phyloP scores from a whole-genome alignment of 495 filamentous ascomycete genomes.

The Aeminium ludgeri region DNA sequence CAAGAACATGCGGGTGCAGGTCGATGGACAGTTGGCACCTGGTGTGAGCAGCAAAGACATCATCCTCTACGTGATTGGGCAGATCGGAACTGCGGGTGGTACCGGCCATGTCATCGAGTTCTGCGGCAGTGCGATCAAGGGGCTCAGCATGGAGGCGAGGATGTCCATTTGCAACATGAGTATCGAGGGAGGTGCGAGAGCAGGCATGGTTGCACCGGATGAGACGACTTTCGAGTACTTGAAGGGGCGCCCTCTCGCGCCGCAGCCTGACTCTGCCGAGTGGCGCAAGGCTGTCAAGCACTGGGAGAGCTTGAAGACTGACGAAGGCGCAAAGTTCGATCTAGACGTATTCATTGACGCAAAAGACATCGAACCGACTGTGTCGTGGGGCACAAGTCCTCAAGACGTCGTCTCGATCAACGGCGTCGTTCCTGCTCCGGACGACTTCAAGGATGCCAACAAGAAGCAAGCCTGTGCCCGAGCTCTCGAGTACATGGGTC shows the following conservation, averaged over 20 bases:
- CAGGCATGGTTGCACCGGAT: conserved; percentile 92
- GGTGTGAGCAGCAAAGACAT: conserved; percentile 96
- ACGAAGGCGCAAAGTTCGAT: conserved; percentile 73
- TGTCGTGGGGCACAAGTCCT: conserved; percentile 94
- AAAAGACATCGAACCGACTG: conserved; percentile 82
- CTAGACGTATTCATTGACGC: conserved; percentile 71
- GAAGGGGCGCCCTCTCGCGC: conserved; percentile 73
- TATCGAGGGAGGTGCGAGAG: conserved; percentile 91
- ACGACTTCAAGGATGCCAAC: conserved; percentile 59
- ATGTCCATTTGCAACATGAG: conserved; percentile 99
- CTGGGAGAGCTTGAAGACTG: conserved; percentile 75
- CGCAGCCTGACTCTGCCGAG: conserved; percentile 62
- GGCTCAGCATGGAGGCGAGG: conserved; percentile 86
- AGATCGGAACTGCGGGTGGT: conserved; percentile 90
- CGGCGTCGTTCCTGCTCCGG: conserved; percentile 73
- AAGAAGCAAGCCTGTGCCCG: conserved; percentile 64
- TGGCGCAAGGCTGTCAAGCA: conserved; percentile 82
- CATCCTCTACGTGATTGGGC: conserved; percentile 80
- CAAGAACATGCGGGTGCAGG: conserved; percentile 97
- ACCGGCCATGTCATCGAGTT: conserved; percentile 93
- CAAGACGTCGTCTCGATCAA: conserved; percentile 92
- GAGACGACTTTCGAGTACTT: conserved; percentile 90
- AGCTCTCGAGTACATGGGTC: conserved; percentile 91
- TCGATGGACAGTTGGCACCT: conserved; percentile 76
- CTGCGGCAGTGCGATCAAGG: conserved; percentile 80